Percentiles rank a stretch among this genome's conserved stretches.
These are phyloP conservation scores for Pascua guehoae DNA, from an alignment of 1,284 basidiomycete genomes.

Conservation along the genomic window DNA sequence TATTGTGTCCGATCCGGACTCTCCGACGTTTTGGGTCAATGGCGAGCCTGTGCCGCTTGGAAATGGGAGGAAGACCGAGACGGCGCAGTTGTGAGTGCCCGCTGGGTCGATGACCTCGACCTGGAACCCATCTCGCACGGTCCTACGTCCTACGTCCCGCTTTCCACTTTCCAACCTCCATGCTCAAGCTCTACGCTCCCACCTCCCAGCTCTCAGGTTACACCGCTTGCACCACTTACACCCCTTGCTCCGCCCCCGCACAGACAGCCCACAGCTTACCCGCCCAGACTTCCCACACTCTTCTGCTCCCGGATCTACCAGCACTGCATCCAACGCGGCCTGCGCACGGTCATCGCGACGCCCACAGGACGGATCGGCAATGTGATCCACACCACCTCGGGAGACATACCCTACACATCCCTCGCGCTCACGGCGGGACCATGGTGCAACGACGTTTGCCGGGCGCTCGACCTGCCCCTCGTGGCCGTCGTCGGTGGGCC, in stretches of 20 bases:
- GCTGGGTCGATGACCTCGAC: too few species aligned
- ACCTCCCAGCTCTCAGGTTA: too few species aligned
- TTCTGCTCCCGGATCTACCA: slow-evolving; percentile 9
- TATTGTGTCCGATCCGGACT: background rate
- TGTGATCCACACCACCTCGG: slow-evolving; percentile 5
- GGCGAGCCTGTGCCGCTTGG: slow-evolving; percentile 8
- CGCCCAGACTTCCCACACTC: slow-evolving; percentile 4
- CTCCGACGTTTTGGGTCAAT: slow-evolving; percentile 6
- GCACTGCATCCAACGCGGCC: slow-evolving; percentile 7
- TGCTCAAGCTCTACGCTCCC: too few species aligned
- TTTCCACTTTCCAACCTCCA: too few species aligned
- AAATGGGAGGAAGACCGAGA: background rate
- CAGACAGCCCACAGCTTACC: too few species aligned
- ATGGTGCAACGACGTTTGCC: slow-evolving; percentile 11
- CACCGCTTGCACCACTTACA: too few species aligned
- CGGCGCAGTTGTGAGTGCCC: slow-evolving; percentile 11
- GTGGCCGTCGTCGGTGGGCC: slow-evolving; percentile 9
- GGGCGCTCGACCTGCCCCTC: slow-evolving; percentile 4
- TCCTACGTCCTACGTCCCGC: too few species aligned
- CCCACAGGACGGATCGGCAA: slow-evolving; percentile 6
- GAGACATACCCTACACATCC: slow-evolving; percentile 5
- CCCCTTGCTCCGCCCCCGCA: too few species aligned
- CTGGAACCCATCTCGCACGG: too few species aligned
- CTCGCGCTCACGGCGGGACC: slow-evolving; percentile 13
- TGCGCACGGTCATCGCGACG: slow-evolving; percentile 9